Conservation (phyloP, 768 basidiomycete species). For the Leucocoprinus sp. region DNA sequence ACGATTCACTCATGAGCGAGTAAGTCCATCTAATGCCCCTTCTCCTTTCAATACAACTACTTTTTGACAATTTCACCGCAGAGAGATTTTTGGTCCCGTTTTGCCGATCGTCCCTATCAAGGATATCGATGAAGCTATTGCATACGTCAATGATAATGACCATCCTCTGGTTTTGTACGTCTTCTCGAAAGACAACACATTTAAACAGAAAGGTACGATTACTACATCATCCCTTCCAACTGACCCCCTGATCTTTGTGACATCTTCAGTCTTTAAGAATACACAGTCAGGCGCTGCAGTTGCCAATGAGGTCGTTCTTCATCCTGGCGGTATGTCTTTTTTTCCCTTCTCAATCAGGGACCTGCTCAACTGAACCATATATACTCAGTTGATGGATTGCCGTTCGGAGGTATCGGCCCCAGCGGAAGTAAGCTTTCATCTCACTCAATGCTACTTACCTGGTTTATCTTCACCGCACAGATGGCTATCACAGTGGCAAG, state of each 20-base stretch:
- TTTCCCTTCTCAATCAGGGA: neutral
- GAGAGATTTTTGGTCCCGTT: slow-evolving; percentile 82
- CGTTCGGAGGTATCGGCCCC: slow-evolving; percentile 67
- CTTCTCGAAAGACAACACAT: slow-evolving; percentile 51
- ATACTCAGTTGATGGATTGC: slow-evolving; percentile 45
- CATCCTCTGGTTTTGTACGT: slow-evolving; percentile 74
- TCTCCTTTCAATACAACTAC: neutral
- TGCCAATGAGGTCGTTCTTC: slow-evolving; percentile 66
- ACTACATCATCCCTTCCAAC: neutral
- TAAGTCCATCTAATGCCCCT: slow-evolving; percentile 24
- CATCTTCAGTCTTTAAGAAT: slow-evolving; percentile 46
- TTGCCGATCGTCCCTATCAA: slow-evolving; percentile 69
- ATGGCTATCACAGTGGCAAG: slow-evolving; percentile 65
- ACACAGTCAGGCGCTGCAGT: slow-evolving; percentile 66
- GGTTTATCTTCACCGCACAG: slow-evolving; percentile 25
- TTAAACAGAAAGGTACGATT: slow-evolving; percentile 52
- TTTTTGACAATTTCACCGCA: slow-evolving; percentile 21
- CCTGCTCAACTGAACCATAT: neutral
- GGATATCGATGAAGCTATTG: slow-evolving; percentile 62
- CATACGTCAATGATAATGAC: slow-evolving; percentile 57
- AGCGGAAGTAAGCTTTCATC: slow-evolving; percentile 52
- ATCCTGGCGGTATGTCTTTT: slow-evolving; percentile 38
- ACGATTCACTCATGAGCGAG: slow-evolving; percentile 76
- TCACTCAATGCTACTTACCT: neutral
- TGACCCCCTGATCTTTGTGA: neutral